These are phyloP conservation scores for Plantago major DNA, from an alignment of 257 asterid genomes.

Conservation along the genomic window DNA sequence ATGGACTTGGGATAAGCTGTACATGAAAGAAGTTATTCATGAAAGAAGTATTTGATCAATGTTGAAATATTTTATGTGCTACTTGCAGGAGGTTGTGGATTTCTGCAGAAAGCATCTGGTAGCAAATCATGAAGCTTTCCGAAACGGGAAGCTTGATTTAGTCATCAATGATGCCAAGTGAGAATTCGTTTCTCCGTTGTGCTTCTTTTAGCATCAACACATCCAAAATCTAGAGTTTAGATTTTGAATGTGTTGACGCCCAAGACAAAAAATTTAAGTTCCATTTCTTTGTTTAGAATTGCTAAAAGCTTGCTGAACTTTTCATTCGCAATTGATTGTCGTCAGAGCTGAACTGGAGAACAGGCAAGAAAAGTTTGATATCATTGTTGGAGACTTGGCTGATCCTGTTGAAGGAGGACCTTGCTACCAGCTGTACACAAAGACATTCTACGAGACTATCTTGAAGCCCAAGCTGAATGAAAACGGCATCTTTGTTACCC, in stretches of 20 bases:
- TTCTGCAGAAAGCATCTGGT: conserved; percentile 76
- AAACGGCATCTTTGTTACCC: conserved; percentile 85
- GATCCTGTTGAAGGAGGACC: conserved; percentile 99
- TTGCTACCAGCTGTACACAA: conserved; percentile 86
- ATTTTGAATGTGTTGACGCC: background rate
- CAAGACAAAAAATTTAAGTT: no score
- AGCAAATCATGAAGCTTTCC: conserved; percentile 79
- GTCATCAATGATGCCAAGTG: conserved; percentile 93
- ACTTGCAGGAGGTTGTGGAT: conserved; percentile 85
- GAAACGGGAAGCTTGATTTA: conserved; percentile 65
- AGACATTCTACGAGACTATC: conserved; percentile 69
- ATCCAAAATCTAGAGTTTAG: no score
- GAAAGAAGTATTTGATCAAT: background rate
- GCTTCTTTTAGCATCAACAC: background rate
- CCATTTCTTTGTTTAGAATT: no score
- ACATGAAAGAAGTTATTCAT: no score
- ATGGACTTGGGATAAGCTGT: no score
- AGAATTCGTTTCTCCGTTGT: background rate
- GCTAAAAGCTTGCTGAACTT: background rate
- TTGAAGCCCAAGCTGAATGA: conserved; percentile 76
- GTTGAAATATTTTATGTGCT: background rate
- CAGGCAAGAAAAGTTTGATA: conserved; percentile 70
- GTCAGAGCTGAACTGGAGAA: conserved; percentile 68
- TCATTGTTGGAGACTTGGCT: conserved; percentile 90
- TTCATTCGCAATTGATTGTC: background rate